phyloP scores from a whole-genome alignment of 805 yeast species.

The Cephaloascus fragrans region DNA sequence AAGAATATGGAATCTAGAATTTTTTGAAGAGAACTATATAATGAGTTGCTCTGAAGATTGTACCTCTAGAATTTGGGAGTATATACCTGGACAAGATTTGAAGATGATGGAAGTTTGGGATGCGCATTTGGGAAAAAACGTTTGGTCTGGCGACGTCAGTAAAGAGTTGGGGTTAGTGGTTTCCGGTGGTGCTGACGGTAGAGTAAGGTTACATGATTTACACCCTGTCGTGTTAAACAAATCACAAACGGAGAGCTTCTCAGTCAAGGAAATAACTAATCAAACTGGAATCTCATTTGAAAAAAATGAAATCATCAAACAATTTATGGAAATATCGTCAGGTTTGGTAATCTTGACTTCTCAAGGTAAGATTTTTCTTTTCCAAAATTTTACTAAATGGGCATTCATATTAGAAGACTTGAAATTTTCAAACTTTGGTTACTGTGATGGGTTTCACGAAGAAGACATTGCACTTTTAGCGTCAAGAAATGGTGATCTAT shows the following conservation, averaged over 20 bases:
- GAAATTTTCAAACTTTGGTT: conserved; percentile 13
- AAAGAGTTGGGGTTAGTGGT: conserved; percentile 40
- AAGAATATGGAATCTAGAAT: conserved; percentile 78
- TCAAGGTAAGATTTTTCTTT: conserved; percentile 37
- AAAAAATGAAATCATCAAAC: conserved; percentile 51
- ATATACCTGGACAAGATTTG: conserved; percentile 19
- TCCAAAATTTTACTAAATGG: conserved; percentile 16
- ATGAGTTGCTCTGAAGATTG: conserved; percentile 83
- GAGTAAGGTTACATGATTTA: conserved; percentile 55
- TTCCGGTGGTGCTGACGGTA: conserved; percentile 94
- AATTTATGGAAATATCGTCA: conserved; percentile 37
- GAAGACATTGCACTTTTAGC: conserved; percentile 13
- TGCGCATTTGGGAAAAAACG: conserved; percentile 75
- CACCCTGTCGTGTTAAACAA: conserved; percentile 7
- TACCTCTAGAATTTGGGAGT: conserved; percentile 71
- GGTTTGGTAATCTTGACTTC: conserved; percentile 51
- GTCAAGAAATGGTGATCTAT: conserved; percentile 28
- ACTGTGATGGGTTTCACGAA: conserved; percentile 12
- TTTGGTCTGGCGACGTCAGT: conserved; percentile 70
- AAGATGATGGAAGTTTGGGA: conserved; percentile 41
- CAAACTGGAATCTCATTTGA: conserved; percentile 15
- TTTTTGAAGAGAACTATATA: conserved; percentile 31
- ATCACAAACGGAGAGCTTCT: conserved; percentile 10
- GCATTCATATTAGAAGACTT: conserved; percentile 12
- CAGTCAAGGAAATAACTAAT: conserved; percentile 21